phyloP scores from a whole-genome alignment of 345 rosid species.

The Arabidopsis suecica region DNA sequence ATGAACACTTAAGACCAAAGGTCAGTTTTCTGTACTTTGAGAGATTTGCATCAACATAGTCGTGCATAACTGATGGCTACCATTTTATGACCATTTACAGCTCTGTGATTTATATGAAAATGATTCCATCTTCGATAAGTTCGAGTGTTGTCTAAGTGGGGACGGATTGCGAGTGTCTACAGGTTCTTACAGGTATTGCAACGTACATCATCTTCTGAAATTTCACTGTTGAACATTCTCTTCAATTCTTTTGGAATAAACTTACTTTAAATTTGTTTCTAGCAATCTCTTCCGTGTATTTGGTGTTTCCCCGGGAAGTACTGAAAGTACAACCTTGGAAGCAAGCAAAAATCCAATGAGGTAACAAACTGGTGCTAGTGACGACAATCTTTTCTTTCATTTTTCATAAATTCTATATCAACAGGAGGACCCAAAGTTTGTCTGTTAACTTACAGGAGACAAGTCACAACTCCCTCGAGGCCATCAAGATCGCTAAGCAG shows the following conservation, averaged over 20 bases:
- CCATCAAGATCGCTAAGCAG: slow-evolving; percentile 88
- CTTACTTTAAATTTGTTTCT: slow-evolving; percentile 19
- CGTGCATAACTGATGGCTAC: slow-evolving; percentile 1
- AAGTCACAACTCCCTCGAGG: slow-evolving; percentile 77
- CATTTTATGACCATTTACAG: slow-evolving; percentile 50
- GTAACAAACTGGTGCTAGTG: slow-evolving; percentile 44
- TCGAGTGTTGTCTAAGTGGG: slow-evolving; percentile 96
- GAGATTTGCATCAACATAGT: slow-evolving; percentile 13
- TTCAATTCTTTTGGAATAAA: background rate
- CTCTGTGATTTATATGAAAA: slow-evolving; percentile 97
- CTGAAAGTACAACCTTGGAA: slow-evolving; percentile 88
- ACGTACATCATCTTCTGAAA: background rate
- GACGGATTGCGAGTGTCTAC: slow-evolving; percentile 90
- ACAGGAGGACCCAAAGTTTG: background rate
- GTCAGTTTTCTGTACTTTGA: slow-evolving; percentile 46
- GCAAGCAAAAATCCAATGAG: slow-evolving; percentile 99
- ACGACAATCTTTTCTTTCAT: background rate
- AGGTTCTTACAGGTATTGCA: slow-evolving; percentile 88
- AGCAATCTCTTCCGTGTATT: slow-evolving; percentile 97
- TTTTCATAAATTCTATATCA: background rate
- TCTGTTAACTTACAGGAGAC: slow-evolving; percentile 58
- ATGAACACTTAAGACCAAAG: slow-evolving; percentile 87
- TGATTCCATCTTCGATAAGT: slow-evolving; percentile 96
- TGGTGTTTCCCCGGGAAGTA: slow-evolving; percentile 73
- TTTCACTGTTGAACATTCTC: background rate